These are phyloP conservation scores for Ocimum tenuiflorum DNA, from an alignment of 257 asterid genomes.

Conservation along the genomic window DNA sequence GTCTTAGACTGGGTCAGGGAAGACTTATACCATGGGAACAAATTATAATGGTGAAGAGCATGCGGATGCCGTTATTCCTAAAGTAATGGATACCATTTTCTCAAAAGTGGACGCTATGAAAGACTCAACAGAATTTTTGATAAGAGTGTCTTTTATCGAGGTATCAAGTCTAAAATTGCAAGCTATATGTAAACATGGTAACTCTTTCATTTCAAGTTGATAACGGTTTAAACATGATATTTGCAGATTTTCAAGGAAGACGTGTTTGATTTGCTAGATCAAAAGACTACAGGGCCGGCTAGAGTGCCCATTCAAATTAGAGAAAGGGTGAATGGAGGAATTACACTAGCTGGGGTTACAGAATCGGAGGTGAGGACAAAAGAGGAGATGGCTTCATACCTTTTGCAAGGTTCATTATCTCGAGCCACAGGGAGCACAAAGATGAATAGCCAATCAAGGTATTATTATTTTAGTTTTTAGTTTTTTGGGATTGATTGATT, in stretches of 20 bases:
- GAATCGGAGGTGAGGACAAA: conserved; percentile 87
- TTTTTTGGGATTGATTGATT: background rate
- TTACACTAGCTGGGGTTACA: conserved; percentile 90
- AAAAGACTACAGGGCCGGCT: conserved; percentile 47
- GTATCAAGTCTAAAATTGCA: conserved; percentile 30
- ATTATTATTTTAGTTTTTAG: background rate
- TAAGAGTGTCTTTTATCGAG: conserved; percentile 92
- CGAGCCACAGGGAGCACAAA: conserved; percentile 99
- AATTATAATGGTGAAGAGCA: conserved; percentile 88
- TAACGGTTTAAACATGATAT: background rate
- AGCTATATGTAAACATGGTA: background rate
- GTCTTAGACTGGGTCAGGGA: conserved; percentile 90
- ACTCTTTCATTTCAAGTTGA: background rate
- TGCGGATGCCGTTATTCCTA: conserved; percentile 67
- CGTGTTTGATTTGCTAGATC: conserved; percentile 77
- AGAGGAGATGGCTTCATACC: conserved; percentile 84
- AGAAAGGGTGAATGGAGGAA: conserved; percentile 81
- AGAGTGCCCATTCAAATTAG: conserved; percentile 91
- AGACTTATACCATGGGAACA: conserved; percentile 97
- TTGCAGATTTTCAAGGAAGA: conserved; percentile 93
- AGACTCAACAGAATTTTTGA: conserved; percentile 61
- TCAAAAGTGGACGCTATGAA: conserved; percentile 53
- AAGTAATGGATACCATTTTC: conserved; percentile 78
- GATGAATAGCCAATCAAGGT: conserved; percentile 98
- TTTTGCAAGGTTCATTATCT: conserved; percentile 69